phyloP scores from a whole-genome alignment of 352 stramenopile species.

The Phytophthora capsici region DNA sequence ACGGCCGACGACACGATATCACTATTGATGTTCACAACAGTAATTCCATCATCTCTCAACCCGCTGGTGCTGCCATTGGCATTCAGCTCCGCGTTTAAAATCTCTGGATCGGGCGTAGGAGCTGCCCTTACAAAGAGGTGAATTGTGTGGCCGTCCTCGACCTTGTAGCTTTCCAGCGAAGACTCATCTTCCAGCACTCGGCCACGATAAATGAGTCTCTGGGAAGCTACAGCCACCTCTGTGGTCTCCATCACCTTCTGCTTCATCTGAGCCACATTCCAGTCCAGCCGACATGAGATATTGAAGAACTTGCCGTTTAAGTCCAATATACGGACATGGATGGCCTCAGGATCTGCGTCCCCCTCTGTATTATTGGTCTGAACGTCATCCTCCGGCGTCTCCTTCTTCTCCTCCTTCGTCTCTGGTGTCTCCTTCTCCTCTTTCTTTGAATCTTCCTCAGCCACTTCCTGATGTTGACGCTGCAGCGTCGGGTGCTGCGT shows the following conservation, averaged over 20 bases:
- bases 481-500: slow-evolving; percentile 27
- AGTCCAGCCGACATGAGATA: slow-evolving; percentile 71
- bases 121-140: slow-evolving; percentile 89
- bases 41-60: slow-evolving; percentile 54
- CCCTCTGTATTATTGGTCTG: slow-evolving; percentile 15
- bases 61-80: slow-evolving; percentile 28
- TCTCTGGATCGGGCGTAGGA: slow-evolving; percentile 64
- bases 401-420: slow-evolving; percentile 14
- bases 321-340: slow-evolving; percentile 82
- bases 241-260: slow-evolving; percentile 76
- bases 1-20: slow-evolving; percentile 86
- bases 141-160: slow-evolving; percentile 92
- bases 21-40: slow-evolving; percentile 81
- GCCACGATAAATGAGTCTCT: slow-evolving; percentile 93
- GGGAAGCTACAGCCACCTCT: slow-evolving; percentile 68
- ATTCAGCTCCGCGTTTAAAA: slow-evolving; percentile 50
- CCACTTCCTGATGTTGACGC: slow-evolving; percentile 29
- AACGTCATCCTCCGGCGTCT: slow-evolving; percentile 10
- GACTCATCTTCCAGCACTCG: slow-evolving; percentile 87
- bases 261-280: slow-evolving; percentile 71
- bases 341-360: slow-evolving; percentile 38
- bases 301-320: slow-evolving; percentile 89
- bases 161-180: slow-evolving; percentile 81
- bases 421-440: slow-evolving; percentile 22
- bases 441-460: slow-evolving; percentile 10